Evolutionary conservation across 31 red algal species (phyloP).

Genomic region (Porphyra umbilicalis): DNA sequence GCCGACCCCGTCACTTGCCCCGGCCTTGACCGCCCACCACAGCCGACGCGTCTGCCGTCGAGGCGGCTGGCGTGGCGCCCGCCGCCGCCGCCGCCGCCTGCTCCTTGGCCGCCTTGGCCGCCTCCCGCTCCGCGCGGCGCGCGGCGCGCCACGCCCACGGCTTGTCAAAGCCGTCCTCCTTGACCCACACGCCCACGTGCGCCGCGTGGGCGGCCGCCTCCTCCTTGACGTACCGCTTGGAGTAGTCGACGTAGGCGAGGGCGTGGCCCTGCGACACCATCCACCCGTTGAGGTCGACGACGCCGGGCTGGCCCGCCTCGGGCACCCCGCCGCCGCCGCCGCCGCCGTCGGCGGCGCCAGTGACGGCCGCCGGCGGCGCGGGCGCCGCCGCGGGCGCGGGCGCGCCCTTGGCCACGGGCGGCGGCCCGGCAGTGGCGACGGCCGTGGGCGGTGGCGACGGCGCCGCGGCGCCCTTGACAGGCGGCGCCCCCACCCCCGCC

Average conservation of each 20-base stretch:
- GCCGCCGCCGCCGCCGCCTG: neutral
- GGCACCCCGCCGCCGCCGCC: neutral
- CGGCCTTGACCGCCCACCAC: neutral
- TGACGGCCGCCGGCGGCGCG: neutral
- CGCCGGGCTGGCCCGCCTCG: neutral
- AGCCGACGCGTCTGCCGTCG: neutral
- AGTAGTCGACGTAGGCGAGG: neutral
- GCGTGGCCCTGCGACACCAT: neutral
- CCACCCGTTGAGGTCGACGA: neutral
- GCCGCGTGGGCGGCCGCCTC: neutral
- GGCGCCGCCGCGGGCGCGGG: neutral
- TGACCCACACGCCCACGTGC: neutral
- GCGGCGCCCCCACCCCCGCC: neutral
- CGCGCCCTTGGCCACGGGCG: neutral
- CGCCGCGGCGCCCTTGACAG: neutral
- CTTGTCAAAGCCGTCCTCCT: neutral
- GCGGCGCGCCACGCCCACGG: neutral
- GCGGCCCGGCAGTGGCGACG: neutral
- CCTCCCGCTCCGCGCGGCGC: neutral
- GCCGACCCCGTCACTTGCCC: no score
- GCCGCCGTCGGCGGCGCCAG: neutral
- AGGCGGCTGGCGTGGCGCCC: neutral
- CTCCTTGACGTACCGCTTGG: neutral
- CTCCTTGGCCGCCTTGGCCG: neutral
- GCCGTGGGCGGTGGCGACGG: no score